Evolutionary conservation across 75 land plant species (phyloP), one percentile per base, ranked within the genome.

Genomic region (Larix kaempferi): DNA sequence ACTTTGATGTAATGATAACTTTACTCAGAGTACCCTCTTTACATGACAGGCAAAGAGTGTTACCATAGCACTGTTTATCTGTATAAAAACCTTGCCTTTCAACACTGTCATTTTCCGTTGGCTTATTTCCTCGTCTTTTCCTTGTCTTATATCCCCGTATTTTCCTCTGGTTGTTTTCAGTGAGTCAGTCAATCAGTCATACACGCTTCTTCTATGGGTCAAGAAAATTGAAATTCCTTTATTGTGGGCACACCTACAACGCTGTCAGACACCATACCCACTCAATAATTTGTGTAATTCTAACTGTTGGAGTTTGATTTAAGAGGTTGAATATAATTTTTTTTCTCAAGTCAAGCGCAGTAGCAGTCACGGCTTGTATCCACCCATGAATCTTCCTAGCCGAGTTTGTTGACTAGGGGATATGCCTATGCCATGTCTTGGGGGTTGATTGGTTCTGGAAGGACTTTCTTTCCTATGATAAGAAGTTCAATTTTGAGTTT

Each of bases 231-330:
- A 35, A 33, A 7, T 33, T 17, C 19, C 39, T 15, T 41, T 17
- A 33, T 35, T 65, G 69, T 5, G 69, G 41, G 69, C 69, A 35
- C 35, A 16, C 14, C 23, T 37, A 41, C 22, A 69, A 10, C 52
- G n/a, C 52, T 69, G 73, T 69, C 54, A 41, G 14, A 41, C 14
- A 69, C 52, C 73, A 69, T 69, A 69, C 73, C 52, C 49, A 69
- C 49, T 37, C 3, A 7, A 69, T 41, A 41, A n/a, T 41, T 41
- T 69, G 44, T 69, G 49, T 44, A 67, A 67, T 64, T 64, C 67
- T 33, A 33, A 65, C 19, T 65, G 35, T 3, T 35, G 69, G 21
- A 65, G 41, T 41, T 19, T 41, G 71, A 44, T 2, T 17, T 21
- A 2, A 25, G 44, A 69, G 7, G 71, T 66, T 21, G 33, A 66